Conservation (phyloP, 1,284 basidiomycete species). For the Xerocomus minutiporus region DNA sequence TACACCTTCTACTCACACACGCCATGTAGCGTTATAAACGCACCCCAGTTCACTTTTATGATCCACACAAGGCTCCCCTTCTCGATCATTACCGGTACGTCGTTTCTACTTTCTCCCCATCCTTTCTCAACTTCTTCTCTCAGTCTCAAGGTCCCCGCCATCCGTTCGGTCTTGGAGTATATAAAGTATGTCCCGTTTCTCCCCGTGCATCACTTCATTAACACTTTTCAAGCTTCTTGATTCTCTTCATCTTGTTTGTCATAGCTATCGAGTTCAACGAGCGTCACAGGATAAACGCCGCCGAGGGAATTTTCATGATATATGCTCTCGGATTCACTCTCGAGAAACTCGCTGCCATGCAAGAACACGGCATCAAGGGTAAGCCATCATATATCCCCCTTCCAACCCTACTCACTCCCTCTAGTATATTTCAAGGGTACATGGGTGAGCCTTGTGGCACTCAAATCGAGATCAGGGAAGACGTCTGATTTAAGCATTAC, state of each 20-base stretch:
- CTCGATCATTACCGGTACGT: conserved; percentile 86
- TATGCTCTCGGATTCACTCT: conserved; percentile 86
- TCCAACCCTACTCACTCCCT: conserved; percentile 25
- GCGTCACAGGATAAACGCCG: conserved; percentile 52
- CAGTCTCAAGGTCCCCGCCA: conserved; percentile 88
- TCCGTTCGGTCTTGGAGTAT: conserved; percentile 87
- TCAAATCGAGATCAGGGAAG: conserved; percentile 7
- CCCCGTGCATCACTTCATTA: conserved; percentile 56
- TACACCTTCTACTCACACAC: neutral
- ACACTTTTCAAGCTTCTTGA: conserved; percentile 60
- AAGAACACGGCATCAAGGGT: conserved; percentile 89
- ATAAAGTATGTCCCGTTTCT: conserved; percentile 49
- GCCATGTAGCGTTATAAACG: conserved; percentile 80
- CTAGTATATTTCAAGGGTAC: conserved; percentile 78
- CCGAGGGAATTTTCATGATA: conserved; percentile 75
- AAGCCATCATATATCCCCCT: neutral
- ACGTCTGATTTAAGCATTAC: conserved; percentile 18
- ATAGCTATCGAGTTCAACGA: conserved; percentile 76
- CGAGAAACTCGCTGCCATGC: conserved; percentile 90
- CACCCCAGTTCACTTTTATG: conserved; percentile 89
- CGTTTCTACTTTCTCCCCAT: neutral
- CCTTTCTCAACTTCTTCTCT: conserved; percentile 2
- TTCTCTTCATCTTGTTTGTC: conserved; percentile 81
- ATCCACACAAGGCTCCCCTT: conserved; percentile 87
- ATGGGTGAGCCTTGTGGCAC: conserved; percentile 50